These are phyloP conservation scores for Begonia fuchsioides DNA, from an alignment of 306 rosid species.

Conservation along the genomic window DNA sequence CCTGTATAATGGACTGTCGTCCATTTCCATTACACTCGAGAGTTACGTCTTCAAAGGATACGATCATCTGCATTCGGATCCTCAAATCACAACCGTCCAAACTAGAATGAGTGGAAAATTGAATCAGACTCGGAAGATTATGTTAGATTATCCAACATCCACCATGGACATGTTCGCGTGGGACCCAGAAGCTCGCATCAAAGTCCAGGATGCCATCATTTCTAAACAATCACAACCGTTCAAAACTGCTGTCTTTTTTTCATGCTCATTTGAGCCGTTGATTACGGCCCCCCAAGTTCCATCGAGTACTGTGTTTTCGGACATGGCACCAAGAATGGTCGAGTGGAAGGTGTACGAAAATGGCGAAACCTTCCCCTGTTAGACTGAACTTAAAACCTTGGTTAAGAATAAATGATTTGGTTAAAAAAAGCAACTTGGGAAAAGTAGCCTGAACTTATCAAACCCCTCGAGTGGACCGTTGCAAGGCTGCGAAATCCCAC, in stretches of 20 bases:
- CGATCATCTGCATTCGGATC: slow-evolving; percentile 1
- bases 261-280: too few species aligned
- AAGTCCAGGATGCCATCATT: slow-evolving; percentile 23
- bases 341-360: too few species aligned
- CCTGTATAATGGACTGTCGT: too few species aligned
- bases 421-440: too few species aligned
- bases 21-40: too few species aligned
- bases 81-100: slow-evolving; percentile 31
- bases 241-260: neutral
- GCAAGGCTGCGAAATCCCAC: neutral
- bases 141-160: neutral
- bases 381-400: too few species aligned
- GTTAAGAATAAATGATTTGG: neutral
- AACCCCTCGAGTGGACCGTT: neutral
- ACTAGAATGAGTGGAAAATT: slow-evolving; percentile 22
- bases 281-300: too few species aligned
- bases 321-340: too few species aligned
- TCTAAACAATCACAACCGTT: slow-evolving; percentile 16
- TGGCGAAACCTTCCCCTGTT: too few species aligned
- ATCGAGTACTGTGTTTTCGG: too few species aligned
- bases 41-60: too few species aligned
- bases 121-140: slow-evolving; percentile 3
- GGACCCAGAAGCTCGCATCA: slow-evolving; percentile 20
- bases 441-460: neutral
- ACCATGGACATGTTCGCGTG: slow-evolving; percentile 3